phyloP scores from a whole-genome alignment of 352 stramenopile species.

The Phytophthora litchii region DNA sequence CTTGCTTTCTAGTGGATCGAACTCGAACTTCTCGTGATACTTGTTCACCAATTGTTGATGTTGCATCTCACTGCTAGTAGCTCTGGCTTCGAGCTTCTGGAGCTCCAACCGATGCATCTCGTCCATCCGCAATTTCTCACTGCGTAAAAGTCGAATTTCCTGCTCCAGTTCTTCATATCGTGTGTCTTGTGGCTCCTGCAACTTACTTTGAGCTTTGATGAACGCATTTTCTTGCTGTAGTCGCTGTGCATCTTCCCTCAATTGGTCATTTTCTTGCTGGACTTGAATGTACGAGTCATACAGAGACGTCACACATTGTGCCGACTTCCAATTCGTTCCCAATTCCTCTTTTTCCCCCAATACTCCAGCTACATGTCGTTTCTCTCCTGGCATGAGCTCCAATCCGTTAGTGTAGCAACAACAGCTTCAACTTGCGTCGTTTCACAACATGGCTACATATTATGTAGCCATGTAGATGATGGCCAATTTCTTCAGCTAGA shows the following conservation, averaged over 20 bases:
- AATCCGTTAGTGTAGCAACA: conserved; percentile 19
- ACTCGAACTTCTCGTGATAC: conserved; percentile 54
- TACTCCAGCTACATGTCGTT: conserved; percentile 16
- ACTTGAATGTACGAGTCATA: conserved; percentile 76
- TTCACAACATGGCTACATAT: not conserved
- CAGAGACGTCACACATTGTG: conserved; percentile 75
- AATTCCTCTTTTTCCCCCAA: conserved; percentile 30
- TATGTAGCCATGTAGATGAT: too few relatives aligned
- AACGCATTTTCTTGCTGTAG: conserved; percentile 22
- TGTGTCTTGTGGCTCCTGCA: conserved; percentile 24
- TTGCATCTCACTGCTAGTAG: conserved; percentile 34
- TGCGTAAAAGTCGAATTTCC: conserved; percentile 57
- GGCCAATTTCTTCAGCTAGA: too few relatives aligned
- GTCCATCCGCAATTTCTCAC: conserved; percentile 53
- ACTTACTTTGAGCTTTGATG: conserved; percentile 12
- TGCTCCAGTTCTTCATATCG: conserved; percentile 32
- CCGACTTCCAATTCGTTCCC: conserved; percentile 68
- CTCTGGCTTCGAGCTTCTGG: conserved; percentile 41
- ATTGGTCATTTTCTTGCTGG: conserved; percentile 50
- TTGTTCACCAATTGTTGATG: conserved; percentile 52
- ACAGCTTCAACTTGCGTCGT: conserved; percentile 18
- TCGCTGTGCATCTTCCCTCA: conserved; percentile 24
- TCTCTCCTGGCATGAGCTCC: conserved; percentile 18
- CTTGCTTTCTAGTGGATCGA: conserved; percentile 62
- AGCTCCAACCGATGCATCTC: conserved; percentile 40